Percentiles rank a stretch among this genome's conserved stretches.
Evolutionary conservation across 2,329 filamentous ascomycete genomes (phyloP).

Genomic region (Penicillium sp.): DNA sequence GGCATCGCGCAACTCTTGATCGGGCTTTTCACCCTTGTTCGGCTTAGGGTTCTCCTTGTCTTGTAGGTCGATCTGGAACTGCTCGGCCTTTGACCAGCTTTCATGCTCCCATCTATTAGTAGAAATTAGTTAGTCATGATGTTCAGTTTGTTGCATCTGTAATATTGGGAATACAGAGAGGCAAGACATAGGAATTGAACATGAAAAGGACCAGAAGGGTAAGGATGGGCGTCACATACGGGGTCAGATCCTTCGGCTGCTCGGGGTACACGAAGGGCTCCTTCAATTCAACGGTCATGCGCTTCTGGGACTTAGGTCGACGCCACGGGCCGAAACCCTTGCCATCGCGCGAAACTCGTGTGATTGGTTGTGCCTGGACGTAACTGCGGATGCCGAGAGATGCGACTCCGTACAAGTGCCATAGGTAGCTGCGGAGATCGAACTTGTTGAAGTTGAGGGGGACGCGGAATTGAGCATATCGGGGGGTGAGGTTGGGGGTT

Average conservation of each 20-base stretch:
- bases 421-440: constrained; percentile 92
- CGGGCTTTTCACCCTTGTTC: constrained; percentile 30
- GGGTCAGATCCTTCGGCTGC: constrained; percentile 58
- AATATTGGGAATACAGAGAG: not conserved
- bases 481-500: constrained; percentile 68
- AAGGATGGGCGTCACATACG: constrained; percentile 45
- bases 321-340: constrained; percentile 58
- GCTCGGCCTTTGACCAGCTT: constrained; percentile 51
- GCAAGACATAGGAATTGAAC: constrained; percentile 2
- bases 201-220: not conserved
- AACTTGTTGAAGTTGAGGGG: constrained; percentile 93
- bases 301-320: constrained; percentile 73
- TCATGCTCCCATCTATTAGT: constrained; percentile 59
- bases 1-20: constrained; percentile 35
- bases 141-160: not conserved
- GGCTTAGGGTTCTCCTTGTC: constrained; percentile 37
- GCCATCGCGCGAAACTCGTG: constrained; percentile 39
- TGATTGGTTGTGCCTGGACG: constrained; percentile 67
- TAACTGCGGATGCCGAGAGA: constrained; percentile 73
- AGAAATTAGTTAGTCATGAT: constrained; percentile 11
- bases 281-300: constrained; percentile 89
- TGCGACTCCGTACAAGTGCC: constrained; percentile 76
- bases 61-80: constrained; percentile 40
- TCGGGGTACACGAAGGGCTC: constrained; percentile 87
- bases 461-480: constrained; percentile 85